These are phyloP conservation scores for Fraxinus baroniana DNA, from an alignment of 305 asterid genomes.

Conservation along the genomic window DNA sequence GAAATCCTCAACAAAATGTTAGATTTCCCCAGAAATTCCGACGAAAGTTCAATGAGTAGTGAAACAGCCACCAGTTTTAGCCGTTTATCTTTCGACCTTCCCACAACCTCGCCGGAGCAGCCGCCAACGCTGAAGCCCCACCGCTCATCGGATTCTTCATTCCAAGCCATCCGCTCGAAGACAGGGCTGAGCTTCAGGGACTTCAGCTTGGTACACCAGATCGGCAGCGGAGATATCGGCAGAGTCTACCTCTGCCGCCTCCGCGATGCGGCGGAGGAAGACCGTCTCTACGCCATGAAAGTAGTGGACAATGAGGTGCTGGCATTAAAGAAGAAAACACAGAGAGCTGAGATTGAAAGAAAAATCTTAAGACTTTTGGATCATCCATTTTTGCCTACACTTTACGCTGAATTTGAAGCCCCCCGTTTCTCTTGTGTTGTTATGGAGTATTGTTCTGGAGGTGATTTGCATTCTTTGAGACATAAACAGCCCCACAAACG, in stretches of 20 bases:
- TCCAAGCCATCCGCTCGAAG: constrained; percentile 43
- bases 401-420: constrained; percentile 73
- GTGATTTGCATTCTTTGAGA: constrained; percentile 76
- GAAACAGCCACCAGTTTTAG: constrained; percentile 50
- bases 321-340: constrained; percentile 65
- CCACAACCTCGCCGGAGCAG: constrained; percentile 55
- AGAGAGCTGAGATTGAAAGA: constrained; percentile 80
- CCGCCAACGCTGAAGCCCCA: constrained; percentile 52
- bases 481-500: constrained; percentile 69
- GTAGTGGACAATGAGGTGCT: constrained; percentile 73
- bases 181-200: constrained; percentile 53
- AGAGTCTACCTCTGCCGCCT: constrained; percentile 73
- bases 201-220: constrained; percentile 69
- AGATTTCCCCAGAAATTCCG: constrained; percentile 32
- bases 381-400: constrained; percentile 83
- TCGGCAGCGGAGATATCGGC: constrained; percentile 91
- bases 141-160: constrained; percentile 77
- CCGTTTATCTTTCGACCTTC: constrained; percentile 61
- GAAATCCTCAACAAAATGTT: constrained; percentile 31
- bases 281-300: constrained; percentile 64
- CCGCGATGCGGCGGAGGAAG: constrained; percentile 41
- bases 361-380: constrained; percentile 65
- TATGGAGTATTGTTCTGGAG: constrained; percentile 79
- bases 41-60: constrained; percentile 62
- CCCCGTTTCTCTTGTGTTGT: constrained; percentile 72